phyloP scores from a whole-genome alignment of 495 filamentous ascomycete genomes.

The Neurospora intermedia region DNA sequence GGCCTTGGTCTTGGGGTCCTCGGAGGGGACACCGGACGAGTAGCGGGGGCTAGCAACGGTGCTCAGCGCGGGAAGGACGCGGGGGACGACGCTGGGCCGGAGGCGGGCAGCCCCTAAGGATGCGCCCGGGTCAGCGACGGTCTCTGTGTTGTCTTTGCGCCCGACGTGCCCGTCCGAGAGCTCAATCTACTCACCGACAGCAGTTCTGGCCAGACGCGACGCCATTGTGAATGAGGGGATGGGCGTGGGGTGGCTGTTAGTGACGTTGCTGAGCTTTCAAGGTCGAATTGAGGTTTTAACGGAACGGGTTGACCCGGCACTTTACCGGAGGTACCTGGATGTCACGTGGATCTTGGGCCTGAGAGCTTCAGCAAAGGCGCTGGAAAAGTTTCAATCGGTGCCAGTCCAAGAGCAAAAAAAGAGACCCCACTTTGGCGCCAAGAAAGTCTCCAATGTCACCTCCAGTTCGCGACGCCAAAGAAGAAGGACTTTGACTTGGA shows the following conservation, averaged over 20 bases:
- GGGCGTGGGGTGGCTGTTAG: slow-evolving; percentile 25
- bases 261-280: slow-evolving; percentile 29
- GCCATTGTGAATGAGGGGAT: slow-evolving; percentile 67
- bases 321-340: slow-evolving; percentile 13
- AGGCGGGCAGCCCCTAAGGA: slow-evolving; percentile 74
- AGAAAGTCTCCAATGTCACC: background rate
- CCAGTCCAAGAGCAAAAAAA: background rate
- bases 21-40: slow-evolving; percentile 64
- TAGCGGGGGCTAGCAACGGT: slow-evolving; percentile 51
- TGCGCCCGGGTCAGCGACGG: slow-evolving; percentile 2
- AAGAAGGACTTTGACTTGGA: background rate
- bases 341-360: slow-evolving; percentile 19
- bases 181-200: slow-evolving; percentile 61
- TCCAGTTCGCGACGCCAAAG: background rate
- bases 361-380: background rate
- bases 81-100: slow-evolving; percentile 59
- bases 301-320: slow-evolving; percentile 22
- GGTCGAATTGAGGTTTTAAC: slow-evolving; percentile 43
- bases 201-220: slow-evolving; percentile 85
- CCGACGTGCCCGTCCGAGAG: background rate
- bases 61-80: slow-evolving; percentile 61
- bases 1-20: slow-evolving; percentile 87
- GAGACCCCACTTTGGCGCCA: background rate
- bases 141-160: slow-evolving; percentile 1
- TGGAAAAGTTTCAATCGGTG: background rate